phyloP scores from a whole-genome alignment of 2,329 filamentous ascomycete genomes.

The Microcyclosporella mali region DNA sequence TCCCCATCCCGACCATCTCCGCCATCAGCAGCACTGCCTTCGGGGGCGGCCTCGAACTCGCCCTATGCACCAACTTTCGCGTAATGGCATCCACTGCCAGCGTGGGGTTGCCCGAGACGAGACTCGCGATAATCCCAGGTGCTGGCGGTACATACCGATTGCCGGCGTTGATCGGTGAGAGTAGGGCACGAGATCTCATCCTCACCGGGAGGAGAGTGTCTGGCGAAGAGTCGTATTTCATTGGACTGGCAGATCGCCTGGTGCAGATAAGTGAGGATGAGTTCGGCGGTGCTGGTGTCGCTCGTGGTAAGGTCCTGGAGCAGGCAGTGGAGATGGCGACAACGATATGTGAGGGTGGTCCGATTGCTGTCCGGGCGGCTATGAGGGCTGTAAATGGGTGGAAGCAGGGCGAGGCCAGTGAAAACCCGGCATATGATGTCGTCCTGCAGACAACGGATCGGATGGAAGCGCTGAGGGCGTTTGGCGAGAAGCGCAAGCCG shows the following conservation, averaged over 20 bases:
- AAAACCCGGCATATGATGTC: conserved; percentile 78
- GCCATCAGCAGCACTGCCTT: conserved; percentile 81
- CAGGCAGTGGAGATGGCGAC: conserved; percentile 72
- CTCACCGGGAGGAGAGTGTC: conserved; percentile 81
- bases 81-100: conserved; percentile 73
- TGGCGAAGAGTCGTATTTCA: conserved; percentile 80
- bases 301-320: conserved; percentile 62
- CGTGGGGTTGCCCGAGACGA: conserved; percentile 83
- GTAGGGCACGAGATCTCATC: conserved; percentile 81
- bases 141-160: conserved; percentile 89
- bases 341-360: conserved; percentile 85
- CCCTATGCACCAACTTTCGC: conserved; percentile 81
- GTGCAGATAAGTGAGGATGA: conserved; percentile 67
- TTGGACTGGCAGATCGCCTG: conserved; percentile 83
- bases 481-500: conserved; percentile 68
- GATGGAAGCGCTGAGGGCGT: conserved; percentile 80
- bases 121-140: conserved; percentile 88
- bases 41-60: conserved; percentile 89
- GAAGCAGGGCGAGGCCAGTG: conserved; percentile 62
- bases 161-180: conserved; percentile 70
- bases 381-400: conserved; percentile 69
- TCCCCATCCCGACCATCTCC: conserved; percentile 85
- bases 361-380: conserved; percentile 72
- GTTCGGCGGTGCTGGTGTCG: conserved; percentile 45
- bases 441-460: conserved; percentile 81